A percentile compares a stretch with the other conserved stretches of the same genome.
These are phyloP conservation scores for Tephrocybe sp. DNA, from an alignment of 768 basidiomycete species.

Conservation along the genomic window DNA sequence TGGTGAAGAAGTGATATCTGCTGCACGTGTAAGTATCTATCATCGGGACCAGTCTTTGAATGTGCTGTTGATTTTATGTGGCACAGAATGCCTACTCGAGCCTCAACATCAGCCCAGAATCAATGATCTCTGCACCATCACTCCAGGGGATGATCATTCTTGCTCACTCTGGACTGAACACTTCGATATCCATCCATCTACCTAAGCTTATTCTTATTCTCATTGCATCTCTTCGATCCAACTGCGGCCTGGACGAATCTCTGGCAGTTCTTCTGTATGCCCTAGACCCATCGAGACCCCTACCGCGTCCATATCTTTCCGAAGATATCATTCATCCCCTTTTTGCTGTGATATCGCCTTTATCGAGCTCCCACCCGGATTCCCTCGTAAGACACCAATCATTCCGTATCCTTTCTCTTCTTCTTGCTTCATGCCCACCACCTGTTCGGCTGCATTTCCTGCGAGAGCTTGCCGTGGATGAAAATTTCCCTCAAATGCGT, in stretches of 20 bases:
- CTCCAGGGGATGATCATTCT: constrained; percentile 33
- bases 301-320: constrained; percentile 26
- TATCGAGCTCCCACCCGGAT: constrained; percentile 65
- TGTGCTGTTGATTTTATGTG: too few relatives aligned
- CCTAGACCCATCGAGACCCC: constrained; percentile 24
- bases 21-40: constrained; percentile 40
- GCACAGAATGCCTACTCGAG: constrained; percentile 33
- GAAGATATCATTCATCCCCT: constrained; percentile 49
- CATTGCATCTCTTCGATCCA: constrained; percentile 50
- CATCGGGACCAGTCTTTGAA: too few relatives aligned
- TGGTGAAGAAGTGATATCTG: constrained; percentile 34
- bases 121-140: constrained; percentile 22
- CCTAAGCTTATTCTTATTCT: constrained; percentile 39
- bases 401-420: constrained; percentile 56
- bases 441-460: constrained; percentile 53
- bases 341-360: constrained; percentile 44
- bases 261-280: constrained; percentile 51
- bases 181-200: constrained; percentile 20
- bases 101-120: constrained; percentile 26
- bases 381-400: constrained; percentile 54
- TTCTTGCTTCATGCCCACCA: constrained; percentile 48
- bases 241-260: constrained; percentile 54
- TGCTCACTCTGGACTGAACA: constrained; percentile 28
- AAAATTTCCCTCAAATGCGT: constrained; percentile 62
- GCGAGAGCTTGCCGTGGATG: constrained; percentile 46